Conservation (phyloP, 208 protist genomes). For the Leishmania guyanensis region DNA sequence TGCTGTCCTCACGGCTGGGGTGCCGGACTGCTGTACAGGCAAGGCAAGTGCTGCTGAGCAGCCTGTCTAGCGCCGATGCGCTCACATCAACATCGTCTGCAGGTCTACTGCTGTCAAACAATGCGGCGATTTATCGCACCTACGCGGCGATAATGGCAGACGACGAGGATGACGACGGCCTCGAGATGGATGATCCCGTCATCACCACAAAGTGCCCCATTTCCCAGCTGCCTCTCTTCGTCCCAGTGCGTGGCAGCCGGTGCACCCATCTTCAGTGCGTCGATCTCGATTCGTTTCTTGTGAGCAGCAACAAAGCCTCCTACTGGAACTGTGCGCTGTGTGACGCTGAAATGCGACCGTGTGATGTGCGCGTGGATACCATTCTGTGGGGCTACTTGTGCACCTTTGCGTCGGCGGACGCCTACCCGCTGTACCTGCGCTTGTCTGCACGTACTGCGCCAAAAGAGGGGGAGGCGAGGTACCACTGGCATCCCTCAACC, state of each 20-base stretch:
- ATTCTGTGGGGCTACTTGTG: conserved; percentile 63
- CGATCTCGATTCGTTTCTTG: conserved; percentile 67
- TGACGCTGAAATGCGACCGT: conserved; percentile 56
- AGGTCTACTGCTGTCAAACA: conserved; percentile 10
- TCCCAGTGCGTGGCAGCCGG: conserved; percentile 66
- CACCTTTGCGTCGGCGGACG: conserved; percentile 12
- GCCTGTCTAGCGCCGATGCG: neutral
- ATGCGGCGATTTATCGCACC: conserved; percentile 5
- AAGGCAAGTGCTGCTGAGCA: conserved; percentile 19
- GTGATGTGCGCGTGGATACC: conserved; percentile 67
- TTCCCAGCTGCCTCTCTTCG: conserved; percentile 61
- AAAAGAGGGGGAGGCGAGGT: conserved; percentile 7
- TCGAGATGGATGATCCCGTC: conserved; percentile 68
- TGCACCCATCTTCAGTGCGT: conserved; percentile 86
- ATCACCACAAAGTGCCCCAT: conserved; percentile 83
- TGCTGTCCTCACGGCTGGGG: conserved; percentile 34
- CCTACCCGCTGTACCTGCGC: conserved; percentile 35
- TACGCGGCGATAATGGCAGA: conserved; percentile 28
- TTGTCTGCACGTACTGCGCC: conserved; percentile 26
- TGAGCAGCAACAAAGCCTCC: conserved; percentile 60
- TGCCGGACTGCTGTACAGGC: conserved; percentile 10
- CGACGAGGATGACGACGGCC: conserved; percentile 59
- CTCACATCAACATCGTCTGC: neutral
- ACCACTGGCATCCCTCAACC: conserved; percentile 42
- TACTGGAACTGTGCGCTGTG: conserved; percentile 91